Evolutionary conservation across 2,329 filamentous ascomycete genomes (phyloP).

Genomic region (Fusarium luffae): DNA sequence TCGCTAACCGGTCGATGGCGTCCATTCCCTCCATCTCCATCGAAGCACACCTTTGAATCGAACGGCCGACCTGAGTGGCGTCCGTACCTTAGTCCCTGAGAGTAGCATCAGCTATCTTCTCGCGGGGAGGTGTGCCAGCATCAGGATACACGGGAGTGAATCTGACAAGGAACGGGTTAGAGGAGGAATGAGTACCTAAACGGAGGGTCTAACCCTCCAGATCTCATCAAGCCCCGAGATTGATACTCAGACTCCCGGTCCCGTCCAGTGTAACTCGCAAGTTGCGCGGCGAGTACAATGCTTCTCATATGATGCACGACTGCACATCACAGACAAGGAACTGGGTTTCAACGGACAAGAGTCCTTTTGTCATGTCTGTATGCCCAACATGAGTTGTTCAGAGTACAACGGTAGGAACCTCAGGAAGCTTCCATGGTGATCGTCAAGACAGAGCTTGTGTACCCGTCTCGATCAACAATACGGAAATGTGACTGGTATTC

Average conservation of each 20-base stretch:
- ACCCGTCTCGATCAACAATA: not conserved
- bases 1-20: not conserved
- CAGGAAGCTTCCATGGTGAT: not conserved
- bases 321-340: slow-evolving; percentile 22
- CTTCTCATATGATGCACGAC: slow-evolving; percentile 7
- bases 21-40: slow-evolving; percentile 21
- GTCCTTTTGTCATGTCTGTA: slow-evolving; percentile 21
- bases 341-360: slow-evolving; percentile 5
- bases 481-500: not conserved
- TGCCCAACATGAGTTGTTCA: slow-evolving; percentile 26
- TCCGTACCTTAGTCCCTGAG: slow-evolving; percentile 12
- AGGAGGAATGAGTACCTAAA: slow-evolving; percentile 1
- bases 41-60: slow-evolving; percentile 20
- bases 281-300: slow-evolving; percentile 14
- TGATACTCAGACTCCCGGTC: slow-evolving; percentile 19
- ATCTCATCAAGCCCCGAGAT: not conserved
- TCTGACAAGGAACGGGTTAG: not conserved
- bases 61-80: slow-evolving; percentile 10
- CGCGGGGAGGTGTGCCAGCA: slow-evolving; percentile 4
- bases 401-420: not conserved
- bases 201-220: not conserved
- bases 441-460: not conserved
- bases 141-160: not conserved
- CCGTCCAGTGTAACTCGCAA: slow-evolving; percentile 19
- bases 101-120: slow-evolving; percentile 7